Conservation (phyloP, 306 rosid genomes). For the Prunus mira region DNA sequence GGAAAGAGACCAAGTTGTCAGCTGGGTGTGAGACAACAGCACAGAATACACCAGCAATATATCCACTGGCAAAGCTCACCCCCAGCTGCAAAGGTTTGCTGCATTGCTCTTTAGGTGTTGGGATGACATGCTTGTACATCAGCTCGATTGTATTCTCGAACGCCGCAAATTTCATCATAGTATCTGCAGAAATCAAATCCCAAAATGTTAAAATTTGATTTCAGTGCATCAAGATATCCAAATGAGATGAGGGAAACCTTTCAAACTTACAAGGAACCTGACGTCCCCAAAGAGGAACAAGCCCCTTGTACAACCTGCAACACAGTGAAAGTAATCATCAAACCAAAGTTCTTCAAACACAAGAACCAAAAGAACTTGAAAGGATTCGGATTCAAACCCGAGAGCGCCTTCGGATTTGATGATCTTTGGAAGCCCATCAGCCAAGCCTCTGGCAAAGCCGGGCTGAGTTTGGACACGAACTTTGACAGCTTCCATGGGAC, state of each 20-base stretch:
- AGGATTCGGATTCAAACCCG: constrained; percentile 36
- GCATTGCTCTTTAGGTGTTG: constrained; percentile 61
- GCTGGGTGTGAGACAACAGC: constrained; percentile 79
- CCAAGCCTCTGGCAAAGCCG: constrained; percentile 76
- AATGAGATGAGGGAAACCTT: background rate
- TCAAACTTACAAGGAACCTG: constrained; percentile 77
- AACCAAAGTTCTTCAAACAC: background rate
- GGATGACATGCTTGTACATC: constrained; percentile 58
- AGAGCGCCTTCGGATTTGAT: constrained; percentile 57
- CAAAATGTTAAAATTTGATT: background rate
- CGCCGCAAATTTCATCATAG: constrained; percentile 79
- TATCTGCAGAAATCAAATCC: constrained; percentile 35
- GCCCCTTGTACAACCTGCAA: constrained; percentile 71
- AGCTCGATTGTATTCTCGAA: constrained; percentile 67
- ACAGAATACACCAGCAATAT: constrained; percentile 65
- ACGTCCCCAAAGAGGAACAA: constrained; percentile 95
- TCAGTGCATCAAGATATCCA: background rate
- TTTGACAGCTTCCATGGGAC: constrained; percentile 89
- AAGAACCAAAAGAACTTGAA: background rate
- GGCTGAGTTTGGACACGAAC: constrained; percentile 94
- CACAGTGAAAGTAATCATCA: constrained; percentile 9
- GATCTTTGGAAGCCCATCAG: constrained; percentile 71
- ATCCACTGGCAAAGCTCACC: constrained; percentile 72
- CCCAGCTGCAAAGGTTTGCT: constrained; percentile 65
- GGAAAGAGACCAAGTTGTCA: constrained; percentile 78